phyloP scores from a whole-genome alignment of 83 land plant genomes.

The Diphasiastrum complanatum region DNA sequence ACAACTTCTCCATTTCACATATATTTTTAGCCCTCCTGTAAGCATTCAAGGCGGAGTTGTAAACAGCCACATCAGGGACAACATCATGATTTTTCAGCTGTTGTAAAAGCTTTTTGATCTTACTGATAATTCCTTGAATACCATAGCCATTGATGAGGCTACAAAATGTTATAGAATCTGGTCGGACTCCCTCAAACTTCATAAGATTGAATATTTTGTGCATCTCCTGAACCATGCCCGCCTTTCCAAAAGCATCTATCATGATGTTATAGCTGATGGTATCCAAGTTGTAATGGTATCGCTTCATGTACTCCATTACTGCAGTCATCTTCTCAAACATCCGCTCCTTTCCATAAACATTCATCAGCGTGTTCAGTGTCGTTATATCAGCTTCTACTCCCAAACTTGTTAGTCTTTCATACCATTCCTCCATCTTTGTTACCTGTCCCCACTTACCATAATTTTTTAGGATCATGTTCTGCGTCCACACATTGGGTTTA shows the following conservation, averaged over 20 bases:
- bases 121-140: not conserved
- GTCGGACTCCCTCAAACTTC: constrained; percentile 1
- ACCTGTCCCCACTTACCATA: constrained; percentile 1
- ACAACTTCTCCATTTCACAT: not conserved
- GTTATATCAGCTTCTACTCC: too few relatives aligned
- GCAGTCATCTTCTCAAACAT: too few relatives aligned
- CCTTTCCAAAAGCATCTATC: too few relatives aligned
- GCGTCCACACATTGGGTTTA: not conserved
- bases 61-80: not conserved
- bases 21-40: constrained; percentile 2
- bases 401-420: not conserved
- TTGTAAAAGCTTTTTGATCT: not conserved
- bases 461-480: not conserved
- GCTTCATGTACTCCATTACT: too few relatives aligned
- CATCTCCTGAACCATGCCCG: too few relatives aligned
- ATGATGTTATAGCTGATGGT: too few relatives aligned
- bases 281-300: too few relatives aligned
- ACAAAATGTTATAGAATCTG: constrained; percentile 1
- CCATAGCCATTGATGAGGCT: constrained; percentile 9
- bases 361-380: too few relatives aligned
- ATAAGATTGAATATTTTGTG: too few relatives aligned
- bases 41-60: constrained; percentile 7
- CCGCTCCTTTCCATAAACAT: too few relatives aligned
- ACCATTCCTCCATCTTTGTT: constrained; percentile 1
- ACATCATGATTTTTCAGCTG: not conserved